Evolutionary conservation across 2,329 filamentous ascomycete genomes (phyloP), one percentile per base, ranked within the genome.

Genomic region (Dothiorella sarmentorum): DNA sequence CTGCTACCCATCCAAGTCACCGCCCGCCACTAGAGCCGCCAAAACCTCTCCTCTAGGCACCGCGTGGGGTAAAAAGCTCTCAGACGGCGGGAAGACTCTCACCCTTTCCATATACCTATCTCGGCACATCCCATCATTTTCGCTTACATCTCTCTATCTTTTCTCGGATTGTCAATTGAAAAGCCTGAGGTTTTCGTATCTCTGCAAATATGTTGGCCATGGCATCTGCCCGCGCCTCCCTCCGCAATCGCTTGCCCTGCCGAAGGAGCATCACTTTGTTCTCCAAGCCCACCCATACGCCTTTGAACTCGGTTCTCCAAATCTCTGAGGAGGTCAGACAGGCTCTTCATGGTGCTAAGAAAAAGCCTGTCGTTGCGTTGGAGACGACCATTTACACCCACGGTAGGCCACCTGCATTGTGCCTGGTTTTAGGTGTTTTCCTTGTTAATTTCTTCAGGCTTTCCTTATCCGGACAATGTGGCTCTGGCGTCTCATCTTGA

Each of bases 371-470:
- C 3, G 92, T 99, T 10, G 94, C 93, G 15, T 81, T 99, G 4
- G 94, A 99, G 74, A 91, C 90, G 2, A 96, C 94, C 4, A 97
- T 99, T 66, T 97, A 99, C 74, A 99, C 94, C 1, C 94, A 99
- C 75, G 92, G 91, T 80, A 73, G 55, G 67, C 58, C 17, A 22
- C 20, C 4, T 31, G n/a, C n/a, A 6, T 22, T 59, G 33, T 20
- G 43, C 58, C 44, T 17, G 31, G 52, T 24, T 20, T 13, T 15
- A 47, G 43, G 3, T 2, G 13, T 13, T 4, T 29, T 10, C 18
- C 11, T 33, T 38, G 22, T 22, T 59, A 13, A 51, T 29, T 4
- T 17, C 1, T 3, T n/a, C 63, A 85, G 85, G 85, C 60, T 89
- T 86, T 63, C 86, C 87, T 2, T 88, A 88, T 65, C 87, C 87